Percentiles rank a stretch among this genome's conserved stretches.
Conservation (phyloP, 805 yeast genomes). For the Saturnispora saitoi region DNA sequence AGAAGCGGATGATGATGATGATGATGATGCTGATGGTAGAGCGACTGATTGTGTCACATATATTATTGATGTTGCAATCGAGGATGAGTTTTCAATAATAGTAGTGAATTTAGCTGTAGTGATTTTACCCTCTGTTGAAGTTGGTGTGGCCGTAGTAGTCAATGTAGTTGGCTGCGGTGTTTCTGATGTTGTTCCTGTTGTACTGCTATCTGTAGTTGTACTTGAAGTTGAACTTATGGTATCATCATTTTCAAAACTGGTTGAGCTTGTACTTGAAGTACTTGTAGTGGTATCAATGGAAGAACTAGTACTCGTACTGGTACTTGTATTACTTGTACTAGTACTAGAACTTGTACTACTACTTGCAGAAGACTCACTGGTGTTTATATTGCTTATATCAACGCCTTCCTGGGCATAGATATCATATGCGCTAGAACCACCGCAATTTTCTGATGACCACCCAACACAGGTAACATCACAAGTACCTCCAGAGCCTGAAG, state of each 20-base stretch:
- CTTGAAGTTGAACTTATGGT: not conserved
- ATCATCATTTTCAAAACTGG: conserved; percentile 10
- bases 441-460: conserved; percentile 56
- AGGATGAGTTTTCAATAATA: conserved; percentile 16
- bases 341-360: not conserved
- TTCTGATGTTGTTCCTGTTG: conserved; percentile 2
- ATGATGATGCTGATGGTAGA: conserved; percentile 15
- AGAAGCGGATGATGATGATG: conserved; percentile 19
- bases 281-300: conserved; percentile 1
- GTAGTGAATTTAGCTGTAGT: conserved; percentile 14
- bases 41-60: conserved; percentile 22
- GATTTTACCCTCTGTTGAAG: conserved; percentile 4
- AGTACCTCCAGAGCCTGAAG: conserved; percentile 7
- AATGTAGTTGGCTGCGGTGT: conserved; percentile 7
- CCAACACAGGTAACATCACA: conserved; percentile 42
- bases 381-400: conserved; percentile 13
- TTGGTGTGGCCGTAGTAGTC: conserved; percentile 8
- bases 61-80: conserved; percentile 21
- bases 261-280: conserved; percentile 4
- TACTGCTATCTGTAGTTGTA: conserved; percentile 4
- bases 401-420: conserved; percentile 33
- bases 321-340: conserved; percentile 8
- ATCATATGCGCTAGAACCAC: conserved; percentile 33
- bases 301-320: conserved; percentile 3
- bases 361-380: not conserved